phyloP scores from a whole-genome alignment of 192 early-diverging fungal genomes.

The Spizellomyces sp. region DNA sequence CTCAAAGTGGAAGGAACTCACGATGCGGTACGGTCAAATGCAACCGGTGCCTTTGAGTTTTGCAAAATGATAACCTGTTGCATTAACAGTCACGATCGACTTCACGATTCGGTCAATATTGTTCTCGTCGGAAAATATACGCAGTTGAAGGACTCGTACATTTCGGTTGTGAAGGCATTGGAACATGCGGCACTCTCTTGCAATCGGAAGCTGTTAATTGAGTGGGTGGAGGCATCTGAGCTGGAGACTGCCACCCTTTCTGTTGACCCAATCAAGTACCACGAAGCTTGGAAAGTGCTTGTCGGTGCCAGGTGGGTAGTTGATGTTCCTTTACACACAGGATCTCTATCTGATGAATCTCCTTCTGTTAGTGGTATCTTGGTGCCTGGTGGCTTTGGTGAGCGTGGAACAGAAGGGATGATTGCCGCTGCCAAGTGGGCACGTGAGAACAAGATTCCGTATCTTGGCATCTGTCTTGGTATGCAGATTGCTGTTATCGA shows the following conservation, averaged over 20 bases:
- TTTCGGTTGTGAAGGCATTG: conserved; percentile 93
- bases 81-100: conserved; percentile 65
- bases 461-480: conserved; percentile 97
- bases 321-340: conserved; percentile 26
- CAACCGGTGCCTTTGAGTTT: neutral
- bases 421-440: conserved; percentile 95
- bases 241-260: conserved; percentile 75
- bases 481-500: conserved; percentile 97
- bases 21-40: conserved; percentile 49
- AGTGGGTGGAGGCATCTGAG: conserved; percentile 96
- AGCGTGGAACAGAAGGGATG: conserved; percentile 96
- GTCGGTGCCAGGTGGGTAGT: conserved; percentile 59
- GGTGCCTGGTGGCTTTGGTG: conserved; percentile 97
- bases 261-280: conserved; percentile 88
- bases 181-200: conserved; percentile 91
- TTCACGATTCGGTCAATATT: conserved; percentile 83
- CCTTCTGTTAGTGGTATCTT: conserved; percentile 72
- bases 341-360: neutral
- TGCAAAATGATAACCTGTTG: neutral
- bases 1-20: conserved; percentile 86
- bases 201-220: conserved; percentile 72
- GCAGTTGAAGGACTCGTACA: conserved; percentile 93
- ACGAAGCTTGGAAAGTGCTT: conserved; percentile 92
- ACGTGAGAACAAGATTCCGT: conserved; percentile 95
- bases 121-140: conserved; percentile 97